Conservation (phyloP, 1,284 basidiomycete genomes). For the Prillingera fragicola region DNA sequence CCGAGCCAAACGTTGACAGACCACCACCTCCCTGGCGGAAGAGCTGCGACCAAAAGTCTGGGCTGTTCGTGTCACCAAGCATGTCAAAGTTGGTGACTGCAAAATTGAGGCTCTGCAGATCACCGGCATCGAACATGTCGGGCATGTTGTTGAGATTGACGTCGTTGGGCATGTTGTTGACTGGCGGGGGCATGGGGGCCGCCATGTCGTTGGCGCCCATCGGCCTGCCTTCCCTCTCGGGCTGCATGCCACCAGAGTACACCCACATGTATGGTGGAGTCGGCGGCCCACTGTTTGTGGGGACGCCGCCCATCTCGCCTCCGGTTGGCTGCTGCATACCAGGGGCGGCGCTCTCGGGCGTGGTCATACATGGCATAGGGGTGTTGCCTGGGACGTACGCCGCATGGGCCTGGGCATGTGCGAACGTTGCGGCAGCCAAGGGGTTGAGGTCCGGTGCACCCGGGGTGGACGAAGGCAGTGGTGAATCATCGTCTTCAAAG, state of each 20-base stretch:
- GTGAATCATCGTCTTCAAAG: too few relatives aligned
- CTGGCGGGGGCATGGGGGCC: background rate
- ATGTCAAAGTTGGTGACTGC: constrained; percentile 21
- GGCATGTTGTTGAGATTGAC: constrained; percentile 3
- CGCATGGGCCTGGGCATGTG: constrained; percentile 6
- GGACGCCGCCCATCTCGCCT: too few relatives aligned
- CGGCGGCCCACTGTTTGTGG: too few relatives aligned
- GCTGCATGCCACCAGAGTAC: too few relatives aligned
- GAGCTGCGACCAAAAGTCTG: constrained; percentile 14
- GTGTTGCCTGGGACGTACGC: background rate
- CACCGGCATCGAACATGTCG: constrained; percentile 15
- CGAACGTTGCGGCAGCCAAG: background rate
- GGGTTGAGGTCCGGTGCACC: constrained; percentile 13
- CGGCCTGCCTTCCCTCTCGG: too few relatives aligned
- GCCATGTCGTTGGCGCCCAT: too few relatives aligned
- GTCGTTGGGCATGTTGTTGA: background rate
- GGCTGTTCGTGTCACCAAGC: constrained; percentile 8
- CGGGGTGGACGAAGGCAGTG: constrained; percentile 1
- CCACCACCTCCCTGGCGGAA: constrained; percentile 9
- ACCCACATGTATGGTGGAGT: constrained; percentile 11
- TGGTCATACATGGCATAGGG: constrained; percentile 3
- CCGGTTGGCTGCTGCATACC: too few relatives aligned
- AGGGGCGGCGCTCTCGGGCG: too few relatives aligned
- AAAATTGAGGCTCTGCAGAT: constrained; percentile 17
- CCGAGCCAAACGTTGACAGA: constrained; percentile 6